These are phyloP conservation scores for Perkinsela sp. DNA, from an alignment of 208 protist species.

Conservation along the genomic window DNA sequence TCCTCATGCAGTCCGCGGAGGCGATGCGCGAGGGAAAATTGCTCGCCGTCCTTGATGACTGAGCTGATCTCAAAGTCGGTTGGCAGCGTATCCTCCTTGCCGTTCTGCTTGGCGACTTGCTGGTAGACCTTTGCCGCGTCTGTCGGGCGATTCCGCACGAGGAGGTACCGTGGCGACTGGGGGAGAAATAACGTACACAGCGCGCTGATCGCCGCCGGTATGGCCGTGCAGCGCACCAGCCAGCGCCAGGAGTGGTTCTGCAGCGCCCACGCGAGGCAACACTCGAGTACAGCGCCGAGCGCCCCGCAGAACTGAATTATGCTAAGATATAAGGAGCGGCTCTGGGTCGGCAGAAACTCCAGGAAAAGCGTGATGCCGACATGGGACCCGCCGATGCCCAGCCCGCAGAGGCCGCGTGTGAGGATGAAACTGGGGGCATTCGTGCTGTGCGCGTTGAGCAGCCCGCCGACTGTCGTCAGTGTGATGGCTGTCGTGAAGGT, in stretches of 20 bases:
- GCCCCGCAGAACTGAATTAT: conserved; percentile 1
- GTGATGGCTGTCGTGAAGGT: neutral
- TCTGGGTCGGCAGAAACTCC: conserved; percentile 4
- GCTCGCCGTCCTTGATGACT: neutral
- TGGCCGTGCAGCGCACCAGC: neutral
- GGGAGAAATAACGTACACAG: neutral
- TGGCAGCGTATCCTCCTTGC: neutral
- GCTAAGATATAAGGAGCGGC: neutral
- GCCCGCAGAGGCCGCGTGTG: neutral
- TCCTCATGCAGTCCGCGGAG: neutral
- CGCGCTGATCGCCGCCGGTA: neutral
- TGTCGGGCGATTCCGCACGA: neutral
- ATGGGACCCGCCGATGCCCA: conserved; percentile 2
- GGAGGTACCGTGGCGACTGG: conserved; percentile 1
- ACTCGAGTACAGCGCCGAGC: conserved; percentile 1
- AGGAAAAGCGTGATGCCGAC: neutral
- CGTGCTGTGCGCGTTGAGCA: neutral
- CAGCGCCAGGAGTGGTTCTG: neutral
- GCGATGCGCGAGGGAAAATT: neutral
- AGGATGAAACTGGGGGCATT: neutral
- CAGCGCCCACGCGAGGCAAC: neutral
- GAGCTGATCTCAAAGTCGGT: neutral
- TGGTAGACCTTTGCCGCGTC: neutral
- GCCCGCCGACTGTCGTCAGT: neutral
- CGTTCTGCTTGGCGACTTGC: neutral